These are phyloP conservation scores for Aphanocladium album DNA, from an alignment of 2,329 filamentous ascomycete genomes.

Conservation along the genomic window DNA sequence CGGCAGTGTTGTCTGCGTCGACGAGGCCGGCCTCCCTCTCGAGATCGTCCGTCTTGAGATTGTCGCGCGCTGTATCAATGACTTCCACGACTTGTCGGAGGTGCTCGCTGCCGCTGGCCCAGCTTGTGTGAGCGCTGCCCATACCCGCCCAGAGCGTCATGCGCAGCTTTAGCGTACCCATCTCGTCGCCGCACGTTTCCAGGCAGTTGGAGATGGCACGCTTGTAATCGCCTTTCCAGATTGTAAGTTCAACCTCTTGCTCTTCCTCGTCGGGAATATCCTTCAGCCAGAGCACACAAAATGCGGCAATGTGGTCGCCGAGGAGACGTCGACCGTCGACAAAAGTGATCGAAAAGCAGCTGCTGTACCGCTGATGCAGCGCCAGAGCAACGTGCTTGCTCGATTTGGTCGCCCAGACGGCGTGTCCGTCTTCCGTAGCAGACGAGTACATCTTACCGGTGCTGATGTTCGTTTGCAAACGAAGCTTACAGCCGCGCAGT, in stretches of 20 bases:
- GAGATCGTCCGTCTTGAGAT: conserved; percentile 25
- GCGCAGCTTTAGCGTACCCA: conserved; percentile 40
- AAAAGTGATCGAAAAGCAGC: conserved; percentile 52
- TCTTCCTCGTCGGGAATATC: conserved; percentile 66
- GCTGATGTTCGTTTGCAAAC: conserved; percentile 54
- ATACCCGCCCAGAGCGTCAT: conserved; percentile 32
- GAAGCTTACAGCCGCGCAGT: conserved; percentile 47
- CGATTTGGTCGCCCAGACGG: conserved; percentile 50
- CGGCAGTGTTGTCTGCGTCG: conserved; percentile 26
- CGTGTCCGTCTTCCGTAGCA: conserved; percentile 29
- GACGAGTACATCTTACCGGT: conserved; percentile 52
- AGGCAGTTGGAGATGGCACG: conserved; percentile 42
- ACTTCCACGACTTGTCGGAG: conserved; percentile 41
- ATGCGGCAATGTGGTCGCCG: conserved; percentile 54
- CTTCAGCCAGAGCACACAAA: conserved; percentile 63
- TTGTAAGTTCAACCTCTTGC: conserved; percentile 49
- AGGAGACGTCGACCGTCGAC: conserved; percentile 30
- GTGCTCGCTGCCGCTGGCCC: conserved; percentile 30
- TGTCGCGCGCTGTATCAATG: conserved; percentile 37
- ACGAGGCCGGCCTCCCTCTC: conserved; percentile 32
- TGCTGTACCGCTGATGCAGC: conserved; percentile 54
- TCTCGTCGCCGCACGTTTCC: conserved; percentile 41
- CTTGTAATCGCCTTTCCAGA: conserved; percentile 58
- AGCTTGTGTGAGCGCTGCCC: conserved; percentile 31
- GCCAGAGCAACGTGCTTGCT: conserved; percentile 42